Conservation (phyloP, 345 rosid genomes). For the Theobroma cacao region DNA sequence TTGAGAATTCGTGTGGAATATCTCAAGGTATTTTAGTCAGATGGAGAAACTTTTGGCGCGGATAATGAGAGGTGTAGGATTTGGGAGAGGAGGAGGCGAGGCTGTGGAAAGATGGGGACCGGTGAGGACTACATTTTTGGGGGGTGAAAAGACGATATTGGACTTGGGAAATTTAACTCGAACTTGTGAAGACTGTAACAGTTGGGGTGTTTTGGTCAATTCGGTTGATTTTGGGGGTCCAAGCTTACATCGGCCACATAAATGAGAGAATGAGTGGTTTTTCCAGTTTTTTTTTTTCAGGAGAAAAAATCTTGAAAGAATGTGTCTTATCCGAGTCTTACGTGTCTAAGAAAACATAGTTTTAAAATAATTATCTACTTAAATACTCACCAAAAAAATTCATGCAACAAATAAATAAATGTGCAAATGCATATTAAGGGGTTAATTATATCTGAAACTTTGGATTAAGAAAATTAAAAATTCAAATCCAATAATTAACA, state of each 20-base stretch:
- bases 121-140: background rate
- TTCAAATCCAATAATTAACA: too few species aligned
- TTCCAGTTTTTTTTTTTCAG: too few species aligned
- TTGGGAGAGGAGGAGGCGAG: background rate
- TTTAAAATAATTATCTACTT: too few species aligned
- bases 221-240: background rate
- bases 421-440: too few species aligned
- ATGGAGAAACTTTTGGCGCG: background rate
- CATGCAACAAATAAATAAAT: too few species aligned
- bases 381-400: too few species aligned
- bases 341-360: too few species aligned
- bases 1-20: background rate
- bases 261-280: background rate
- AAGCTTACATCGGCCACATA: background rate
- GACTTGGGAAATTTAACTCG: background rate
- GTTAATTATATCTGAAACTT: too few species aligned
- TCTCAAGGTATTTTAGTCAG: background rate
- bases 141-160: background rate
- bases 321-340: too few species aligned
- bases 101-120: background rate
- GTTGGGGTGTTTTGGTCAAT: constrained; percentile 8
- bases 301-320: too few species aligned
- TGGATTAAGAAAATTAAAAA: too few species aligned
- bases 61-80: background rate
- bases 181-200: background rate